Percentiles rank a stretch among this genome's conserved stretches.
These are phyloP conservation scores for Pseudogymnoascus sp. DNA, from an alignment of 2,329 filamentous ascomycete species.

Conservation along the genomic window DNA sequence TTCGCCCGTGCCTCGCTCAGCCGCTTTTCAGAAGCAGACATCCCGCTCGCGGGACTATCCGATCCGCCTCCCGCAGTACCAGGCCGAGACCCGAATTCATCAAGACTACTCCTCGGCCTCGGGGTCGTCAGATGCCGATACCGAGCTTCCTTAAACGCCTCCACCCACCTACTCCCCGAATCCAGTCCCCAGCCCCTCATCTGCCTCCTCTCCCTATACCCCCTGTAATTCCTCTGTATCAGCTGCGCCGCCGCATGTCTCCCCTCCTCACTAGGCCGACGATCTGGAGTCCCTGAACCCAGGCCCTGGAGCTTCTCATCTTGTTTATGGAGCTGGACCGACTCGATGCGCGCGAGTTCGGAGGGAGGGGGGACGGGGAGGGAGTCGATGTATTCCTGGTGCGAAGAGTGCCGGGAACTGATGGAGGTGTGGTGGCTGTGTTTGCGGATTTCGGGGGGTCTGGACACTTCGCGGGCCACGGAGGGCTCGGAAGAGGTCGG, in stretches of 20 bases:
- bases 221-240: constrained; percentile 67
- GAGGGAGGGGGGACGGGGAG: constrained; percentile 22
- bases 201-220: constrained; percentile 64
- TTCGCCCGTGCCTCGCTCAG: constrained; percentile 47
- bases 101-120: constrained; percentile 22
- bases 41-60: background rate
- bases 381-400: constrained; percentile 26
- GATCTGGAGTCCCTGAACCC: background rate
- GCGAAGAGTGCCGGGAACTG: constrained; percentile 9
- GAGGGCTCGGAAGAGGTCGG: background rate
- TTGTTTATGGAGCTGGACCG: constrained; percentile 36
- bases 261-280: constrained; percentile 30
- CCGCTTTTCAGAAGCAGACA: background rate
- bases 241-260: constrained; percentile 43
- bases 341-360: constrained; percentile 41
- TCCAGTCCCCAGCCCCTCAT: constrained; percentile 56
- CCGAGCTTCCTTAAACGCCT: constrained; percentile 47
- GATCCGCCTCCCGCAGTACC: background rate
- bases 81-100: constrained; percentile 1
- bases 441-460: background rate
- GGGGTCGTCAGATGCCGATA: constrained; percentile 44
- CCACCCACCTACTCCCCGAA: constrained; percentile 24
- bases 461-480: background rate
- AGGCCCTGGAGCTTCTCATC: constrained; percentile 19
- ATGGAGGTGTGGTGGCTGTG: background rate